Conservation (phyloP, 2,329 filamentous ascomycete genomes). For the Fusarium brevicatenulatum region DNA sequence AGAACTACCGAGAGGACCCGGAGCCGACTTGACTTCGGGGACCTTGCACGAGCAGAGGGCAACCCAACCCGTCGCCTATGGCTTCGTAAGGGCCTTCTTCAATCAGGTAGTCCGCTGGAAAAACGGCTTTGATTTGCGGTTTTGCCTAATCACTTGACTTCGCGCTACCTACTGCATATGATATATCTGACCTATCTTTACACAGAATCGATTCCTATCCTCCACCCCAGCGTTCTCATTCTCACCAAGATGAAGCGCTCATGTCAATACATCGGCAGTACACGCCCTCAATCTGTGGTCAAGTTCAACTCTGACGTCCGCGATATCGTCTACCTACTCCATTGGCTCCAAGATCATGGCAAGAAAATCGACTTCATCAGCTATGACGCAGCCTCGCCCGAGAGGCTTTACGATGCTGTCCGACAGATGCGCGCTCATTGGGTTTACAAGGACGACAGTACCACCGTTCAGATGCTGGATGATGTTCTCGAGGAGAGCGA, state of each 20-base stretch:
- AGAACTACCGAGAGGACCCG: no score
- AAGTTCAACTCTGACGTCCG: neutral
- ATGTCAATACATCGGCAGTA: neutral
- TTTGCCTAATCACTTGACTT: neutral
- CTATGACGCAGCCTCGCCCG: neutral
- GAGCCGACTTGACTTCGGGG: no score
- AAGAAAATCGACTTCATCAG: neutral
- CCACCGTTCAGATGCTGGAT: neutral
- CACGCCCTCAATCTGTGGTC: neutral
- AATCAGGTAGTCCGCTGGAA: no score
- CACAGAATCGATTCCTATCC: fast-evolving
- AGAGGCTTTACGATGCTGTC: neutral
- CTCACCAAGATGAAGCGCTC: neutral
- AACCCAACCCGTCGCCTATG: neutral
- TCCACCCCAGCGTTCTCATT: neutral
- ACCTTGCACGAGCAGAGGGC: neutral
- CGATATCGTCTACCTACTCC: neutral
- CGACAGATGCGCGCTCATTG: neutral
- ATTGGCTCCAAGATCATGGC: neutral
- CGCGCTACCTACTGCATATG: fast-evolving
- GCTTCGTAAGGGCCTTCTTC: neutral
- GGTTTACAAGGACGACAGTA: fast-evolving
- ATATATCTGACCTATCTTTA: neutral
- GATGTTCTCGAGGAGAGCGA: neutral
- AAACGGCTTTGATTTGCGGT: no score